These are phyloP conservation scores for Aristolochia californica DNA, from an alignment of 164 flowering plant species.

Conservation along the genomic window DNA sequence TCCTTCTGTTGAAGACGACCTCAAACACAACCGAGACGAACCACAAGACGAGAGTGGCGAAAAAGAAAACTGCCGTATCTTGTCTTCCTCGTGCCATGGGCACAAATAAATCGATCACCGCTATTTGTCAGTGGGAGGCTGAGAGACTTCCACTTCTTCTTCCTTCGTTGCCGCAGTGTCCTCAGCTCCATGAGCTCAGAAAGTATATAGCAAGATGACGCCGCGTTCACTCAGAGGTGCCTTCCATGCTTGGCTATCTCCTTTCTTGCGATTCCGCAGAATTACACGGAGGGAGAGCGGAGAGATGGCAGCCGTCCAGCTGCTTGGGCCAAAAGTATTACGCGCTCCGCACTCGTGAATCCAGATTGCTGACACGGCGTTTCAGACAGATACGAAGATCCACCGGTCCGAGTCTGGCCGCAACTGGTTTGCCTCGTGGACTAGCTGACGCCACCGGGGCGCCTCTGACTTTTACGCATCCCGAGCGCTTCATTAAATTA, in stretches of 20 bases:
- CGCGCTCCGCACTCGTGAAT: too few relatives aligned
- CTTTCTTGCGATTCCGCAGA: not conserved
- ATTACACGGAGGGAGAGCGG: not conserved
- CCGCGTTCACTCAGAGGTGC: too few relatives aligned
- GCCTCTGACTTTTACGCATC: too few relatives aligned
- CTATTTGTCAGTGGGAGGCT: not conserved
- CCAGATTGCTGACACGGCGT: too few relatives aligned
- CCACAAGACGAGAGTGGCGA: slow-evolving; percentile 81
- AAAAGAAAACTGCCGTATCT: slow-evolving; percentile 49
- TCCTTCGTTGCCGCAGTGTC: not conserved
- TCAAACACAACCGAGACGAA: slow-evolving; percentile 61
- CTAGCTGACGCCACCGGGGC: too few relatives aligned
- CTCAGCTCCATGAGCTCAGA: not conserved
- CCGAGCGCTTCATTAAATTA: too few relatives aligned
- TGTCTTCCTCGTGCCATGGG: slow-evolving; percentile 14
- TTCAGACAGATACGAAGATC: too few relatives aligned
- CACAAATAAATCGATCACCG: not conserved
- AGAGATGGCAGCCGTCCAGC: not conserved
- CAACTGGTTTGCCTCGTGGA: too few relatives aligned
- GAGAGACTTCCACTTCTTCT: not conserved
- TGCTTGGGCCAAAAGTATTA: too few relatives aligned
- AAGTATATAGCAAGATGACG: too few relatives aligned
- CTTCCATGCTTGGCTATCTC: too few relatives aligned
- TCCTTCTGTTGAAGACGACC: slow-evolving; percentile 48
- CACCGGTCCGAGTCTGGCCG: too few relatives aligned